Base-by-base conservation (phyloP, 2,329 filamentous ascomycete genomes). In the Neoscytalidium dimidiatum region DNA sequence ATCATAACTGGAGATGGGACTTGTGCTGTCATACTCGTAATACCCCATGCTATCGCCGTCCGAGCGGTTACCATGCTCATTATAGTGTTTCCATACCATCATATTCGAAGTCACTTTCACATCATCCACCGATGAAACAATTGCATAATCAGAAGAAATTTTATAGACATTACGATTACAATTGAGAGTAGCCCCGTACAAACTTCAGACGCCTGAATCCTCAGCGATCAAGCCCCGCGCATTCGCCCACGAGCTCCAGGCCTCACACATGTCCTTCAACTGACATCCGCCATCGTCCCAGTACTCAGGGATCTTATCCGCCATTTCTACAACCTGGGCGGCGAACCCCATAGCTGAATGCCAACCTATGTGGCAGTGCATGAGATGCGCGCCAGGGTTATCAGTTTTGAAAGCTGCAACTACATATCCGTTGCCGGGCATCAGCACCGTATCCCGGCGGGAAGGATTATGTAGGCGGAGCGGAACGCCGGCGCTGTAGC, bases 401-500 rank as follows among this genome's bases (percentile, higher is more conserved):
- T 81, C 77, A 0, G 82, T 82, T 52, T 76, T 72, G 73, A 85
- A 85, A 21, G 85, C 84, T 17, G 86, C 71, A 13, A 86, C 81
- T 19, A 81, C 79, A 68, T 82, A 82, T 2, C 78, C 79, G 4
- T 67, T 68, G 0, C 89, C 88, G n/a, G 83, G 84, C 0, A 92
- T 77, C 1, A 90, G 84, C 0, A 90, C 76, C 4, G 64, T 66
- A 62, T 81, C 78, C 14, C 79, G 73, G 21, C 78, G 75, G 1
- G 74, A 71, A 0, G 79, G 78, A 48, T 80, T 79, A 21, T 73
- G 62, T 52, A 79, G 73, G 11, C 69, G 77, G 6, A 82, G 70
- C 0, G 73, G 72, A 2, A 68, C 71, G 2, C 68, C 66, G 5
- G 71, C 71, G 19, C 76, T 73, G 70, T 79, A 81, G 7, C 71